Evolutionary conservation across 2,329 filamentous ascomycete genomes (phyloP).

Genomic region (Aspergillus awamori): DNA sequence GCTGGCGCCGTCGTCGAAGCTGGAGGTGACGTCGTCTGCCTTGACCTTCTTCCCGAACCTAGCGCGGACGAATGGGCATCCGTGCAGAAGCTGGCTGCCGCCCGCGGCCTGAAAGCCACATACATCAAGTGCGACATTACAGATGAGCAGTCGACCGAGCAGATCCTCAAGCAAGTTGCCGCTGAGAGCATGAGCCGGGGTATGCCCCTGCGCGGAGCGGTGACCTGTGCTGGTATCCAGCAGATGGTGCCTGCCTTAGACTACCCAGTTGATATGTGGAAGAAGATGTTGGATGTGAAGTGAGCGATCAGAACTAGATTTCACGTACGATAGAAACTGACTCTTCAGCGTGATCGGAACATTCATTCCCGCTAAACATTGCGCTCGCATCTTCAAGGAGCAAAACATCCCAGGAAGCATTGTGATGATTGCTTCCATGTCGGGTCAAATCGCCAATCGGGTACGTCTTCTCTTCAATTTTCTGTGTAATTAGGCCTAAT

Average conservation of each 20-base stretch:
- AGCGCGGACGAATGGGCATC: conserved; percentile 44
- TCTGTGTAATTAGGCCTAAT: not conserved
- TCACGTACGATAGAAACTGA: not conserved
- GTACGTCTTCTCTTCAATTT: conserved; percentile 15
- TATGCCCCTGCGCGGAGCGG: conserved; percentile 31
- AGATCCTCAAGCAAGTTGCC: conserved; percentile 42
- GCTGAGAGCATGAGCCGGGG: conserved; percentile 21
- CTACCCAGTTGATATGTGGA: conserved; percentile 44
- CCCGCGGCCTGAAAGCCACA: conserved; percentile 38
- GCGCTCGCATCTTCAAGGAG: conserved; percentile 56
- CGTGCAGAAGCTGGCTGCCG: conserved; percentile 47
- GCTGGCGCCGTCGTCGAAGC: conserved; percentile 54
- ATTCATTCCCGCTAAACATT: conserved; percentile 39
- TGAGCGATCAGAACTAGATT: conserved; percentile 10
- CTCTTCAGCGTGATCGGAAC: conserved; percentile 36
- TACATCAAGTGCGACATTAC: conserved; percentile 55
- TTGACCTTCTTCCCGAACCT: conserved; percentile 48
- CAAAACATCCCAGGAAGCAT: conserved; percentile 61
- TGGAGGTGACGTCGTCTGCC: conserved; percentile 53
- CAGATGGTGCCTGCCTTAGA: conserved; percentile 52
- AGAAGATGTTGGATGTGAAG: conserved; percentile 42
- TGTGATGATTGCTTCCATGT: conserved; percentile 71
- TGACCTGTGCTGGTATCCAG: conserved; percentile 56
- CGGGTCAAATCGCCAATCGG: conserved; percentile 66
- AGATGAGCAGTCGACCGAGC: conserved; percentile 45